Evolutionary conservation across 768 basidiomycete species (phyloP), one percentile per base, ranked within the genome.

Genomic region (Russula sp.): DNA sequence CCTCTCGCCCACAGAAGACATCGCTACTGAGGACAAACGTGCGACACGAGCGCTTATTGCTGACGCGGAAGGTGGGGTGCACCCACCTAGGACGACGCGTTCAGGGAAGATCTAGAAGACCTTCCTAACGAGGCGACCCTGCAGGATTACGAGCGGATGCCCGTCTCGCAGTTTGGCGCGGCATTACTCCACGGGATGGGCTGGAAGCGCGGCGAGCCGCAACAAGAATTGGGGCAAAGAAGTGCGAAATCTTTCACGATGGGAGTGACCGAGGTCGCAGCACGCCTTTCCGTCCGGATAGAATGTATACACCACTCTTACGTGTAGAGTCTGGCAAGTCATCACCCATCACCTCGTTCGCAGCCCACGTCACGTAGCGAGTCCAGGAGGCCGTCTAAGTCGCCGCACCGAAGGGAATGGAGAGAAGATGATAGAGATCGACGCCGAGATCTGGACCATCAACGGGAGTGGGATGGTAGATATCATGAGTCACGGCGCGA

Each of bases 141-240:
- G 20, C 87, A 90, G 0, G 96, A 95, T 74, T 99, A 98, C 72
- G 84, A 84, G 38, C 88, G 93, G 22, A 85, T 98, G 0, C 97
- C 97, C 0, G 87, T 99, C 18, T 87, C 89, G 5, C 89, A 92
- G 61, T 99, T 98, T 68, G 96, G 97, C 7, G 87, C 90, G 5
- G 97, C 97, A 8, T 82, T 98, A 69, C 79, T 97, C 5, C 83
- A 94, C 51, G 96, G 96, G 0, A 98, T 98, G 97, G 95, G 95
- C 3, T 98, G 94, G 94, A 90, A 90, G 65, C 86, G 90, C 46
- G 7, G 91, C 90, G 3, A 80, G 86, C 26, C 48, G 52, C 49
- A 79, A 83, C 50, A 85, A 68, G 61, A 75, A 75, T 58, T 78
- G 83, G 64, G 89, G 85, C 2, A 73, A 98, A 97, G 72, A 90